Evolutionary conservation across 495 filamentous ascomycete species (phyloP).

Genomic region (Aspergillus leporis): DNA sequence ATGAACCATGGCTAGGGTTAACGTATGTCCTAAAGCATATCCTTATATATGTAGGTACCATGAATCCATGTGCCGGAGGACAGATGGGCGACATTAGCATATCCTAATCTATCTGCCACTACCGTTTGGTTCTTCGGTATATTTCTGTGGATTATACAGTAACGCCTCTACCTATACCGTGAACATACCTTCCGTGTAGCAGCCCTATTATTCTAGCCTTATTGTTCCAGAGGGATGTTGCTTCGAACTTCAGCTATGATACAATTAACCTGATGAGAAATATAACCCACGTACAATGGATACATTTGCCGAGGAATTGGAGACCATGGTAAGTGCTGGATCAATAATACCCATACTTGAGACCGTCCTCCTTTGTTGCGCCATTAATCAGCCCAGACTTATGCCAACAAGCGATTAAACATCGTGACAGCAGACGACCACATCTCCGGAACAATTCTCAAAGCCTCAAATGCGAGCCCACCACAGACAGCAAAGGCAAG

Average conservation of each 20-base stretch:
- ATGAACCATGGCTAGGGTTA: constrained; percentile 13
- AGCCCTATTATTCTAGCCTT: too few species aligned
- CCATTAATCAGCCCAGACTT: background rate
- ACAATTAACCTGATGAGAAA: background rate
- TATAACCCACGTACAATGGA: background rate
- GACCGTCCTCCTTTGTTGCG: background rate
- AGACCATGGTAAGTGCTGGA: background rate
- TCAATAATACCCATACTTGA: background rate
- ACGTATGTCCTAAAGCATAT: background rate
- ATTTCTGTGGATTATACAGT: too few species aligned
- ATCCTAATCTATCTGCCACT: too few species aligned
- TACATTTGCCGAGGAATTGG: background rate
- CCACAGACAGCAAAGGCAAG: constrained; percentile 84
- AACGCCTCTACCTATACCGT: too few species aligned
- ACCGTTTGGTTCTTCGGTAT: too few species aligned
- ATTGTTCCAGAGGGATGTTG: background rate
- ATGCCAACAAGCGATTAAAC: constrained; percentile 16
- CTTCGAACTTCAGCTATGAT: background rate
- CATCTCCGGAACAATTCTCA: constrained; percentile 68
- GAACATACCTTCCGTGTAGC: background rate
- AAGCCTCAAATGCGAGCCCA: constrained; percentile 77
- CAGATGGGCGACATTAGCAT: too few species aligned
- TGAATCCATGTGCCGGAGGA: background rate
- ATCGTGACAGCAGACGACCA: constrained; percentile 38
- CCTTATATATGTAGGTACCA: background rate